Percentiles rank a stretch among this genome's conserved stretches.
phyloP scores from a whole-genome alignment of 2,329 filamentous ascomycete genomes.

The Cladosporium sp. region DNA sequence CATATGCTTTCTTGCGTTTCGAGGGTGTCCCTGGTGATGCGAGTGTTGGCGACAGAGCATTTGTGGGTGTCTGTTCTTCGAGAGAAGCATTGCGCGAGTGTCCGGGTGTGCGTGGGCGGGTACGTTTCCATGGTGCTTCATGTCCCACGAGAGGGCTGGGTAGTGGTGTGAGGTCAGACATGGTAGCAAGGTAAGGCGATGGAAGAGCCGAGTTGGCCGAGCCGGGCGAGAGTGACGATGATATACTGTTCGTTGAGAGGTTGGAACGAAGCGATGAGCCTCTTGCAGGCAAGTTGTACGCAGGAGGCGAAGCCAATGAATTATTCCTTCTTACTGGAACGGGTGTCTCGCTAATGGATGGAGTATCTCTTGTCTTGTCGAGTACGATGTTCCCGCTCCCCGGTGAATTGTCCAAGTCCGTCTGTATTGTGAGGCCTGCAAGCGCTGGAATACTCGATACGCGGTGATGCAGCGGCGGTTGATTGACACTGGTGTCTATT shows the following conservation, averaged over 20 bases:
- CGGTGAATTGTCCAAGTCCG: constrained; percentile 23
- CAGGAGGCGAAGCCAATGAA: constrained; percentile 43
- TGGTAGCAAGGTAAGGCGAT: constrained; percentile 51
- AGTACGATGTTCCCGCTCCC: constrained; percentile 8
- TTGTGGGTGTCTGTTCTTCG: constrained; percentile 37
- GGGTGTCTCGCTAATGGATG: constrained; percentile 39
- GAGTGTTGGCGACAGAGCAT: neutral
- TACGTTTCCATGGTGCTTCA: constrained; percentile 45
- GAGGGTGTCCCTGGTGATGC: constrained; percentile 29
- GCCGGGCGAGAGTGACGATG: constrained; percentile 48
- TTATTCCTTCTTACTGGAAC: constrained; percentile 39
- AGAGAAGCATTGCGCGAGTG: constrained; percentile 35
- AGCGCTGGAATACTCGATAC: constrained; percentile 23
- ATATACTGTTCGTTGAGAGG: constrained; percentile 47
- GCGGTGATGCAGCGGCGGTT: constrained; percentile 23
- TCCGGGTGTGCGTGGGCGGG: constrained; percentile 35
- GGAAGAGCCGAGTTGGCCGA: constrained; percentile 47
- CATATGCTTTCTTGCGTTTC: constrained; percentile 52
- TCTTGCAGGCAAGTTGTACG: constrained; percentile 25
- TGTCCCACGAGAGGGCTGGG: constrained; percentile 52
- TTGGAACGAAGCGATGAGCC: constrained; percentile 42
- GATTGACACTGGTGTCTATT: constrained; percentile 17
- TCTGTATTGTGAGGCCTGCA: constrained; percentile 29
- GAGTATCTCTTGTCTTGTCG: constrained; percentile 21
- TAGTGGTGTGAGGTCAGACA: constrained; percentile 55